A percentile compares a stretch with the other conserved stretches of the same genome.
These are phyloP conservation scores for Rubia yunnanensis DNA, from an alignment of 257 asterid species.

Conservation along the genomic window DNA sequence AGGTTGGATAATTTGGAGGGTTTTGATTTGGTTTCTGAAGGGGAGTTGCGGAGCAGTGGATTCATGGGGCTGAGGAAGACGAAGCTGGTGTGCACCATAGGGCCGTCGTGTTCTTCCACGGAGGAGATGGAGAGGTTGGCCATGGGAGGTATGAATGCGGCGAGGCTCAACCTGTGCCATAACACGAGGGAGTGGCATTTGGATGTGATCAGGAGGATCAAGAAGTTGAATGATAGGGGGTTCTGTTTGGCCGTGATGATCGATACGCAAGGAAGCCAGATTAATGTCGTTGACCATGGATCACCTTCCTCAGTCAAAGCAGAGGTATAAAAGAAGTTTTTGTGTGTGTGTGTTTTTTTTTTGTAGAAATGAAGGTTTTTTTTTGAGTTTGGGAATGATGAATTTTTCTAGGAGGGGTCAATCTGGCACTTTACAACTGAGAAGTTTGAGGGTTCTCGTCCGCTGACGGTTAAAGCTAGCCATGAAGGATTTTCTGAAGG, in stretches of 20 bases:
- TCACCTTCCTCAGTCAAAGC: conserved; percentile 76
- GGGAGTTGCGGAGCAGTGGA: conserved; percentile 60
- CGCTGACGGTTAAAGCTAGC: conserved; percentile 58
- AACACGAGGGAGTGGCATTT: conserved; percentile 67
- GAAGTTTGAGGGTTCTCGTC: conserved; percentile 60
- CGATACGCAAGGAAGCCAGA: conserved; percentile 78
- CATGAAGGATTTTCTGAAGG: conserved; percentile 77
- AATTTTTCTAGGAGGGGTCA: conserved; percentile 52
- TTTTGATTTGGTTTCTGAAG: conserved; percentile 57
- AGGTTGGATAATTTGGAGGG: conserved; percentile 17
- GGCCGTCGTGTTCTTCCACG: conserved; percentile 65
- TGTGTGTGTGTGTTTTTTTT: background rate
- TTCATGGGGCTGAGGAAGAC: conserved; percentile 84
- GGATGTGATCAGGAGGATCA: conserved; percentile 65
- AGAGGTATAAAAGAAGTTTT: conserved; percentile 27
- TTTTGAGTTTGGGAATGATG: conserved; percentile 9
- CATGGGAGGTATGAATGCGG: conserved; percentile 70
- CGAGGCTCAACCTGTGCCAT: conserved; percentile 84
- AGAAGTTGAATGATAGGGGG: conserved; percentile 61
- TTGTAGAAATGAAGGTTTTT: background rate
- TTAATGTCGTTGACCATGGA: conserved; percentile 73
- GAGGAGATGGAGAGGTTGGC: conserved; percentile 75
- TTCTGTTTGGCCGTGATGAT: conserved; percentile 80
- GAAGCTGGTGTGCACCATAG: conserved; percentile 77
- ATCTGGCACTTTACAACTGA: conserved; percentile 69